phyloP scores from a whole-genome alignment of 768 basidiomycete genomes.

The Collybia sordida region DNA sequence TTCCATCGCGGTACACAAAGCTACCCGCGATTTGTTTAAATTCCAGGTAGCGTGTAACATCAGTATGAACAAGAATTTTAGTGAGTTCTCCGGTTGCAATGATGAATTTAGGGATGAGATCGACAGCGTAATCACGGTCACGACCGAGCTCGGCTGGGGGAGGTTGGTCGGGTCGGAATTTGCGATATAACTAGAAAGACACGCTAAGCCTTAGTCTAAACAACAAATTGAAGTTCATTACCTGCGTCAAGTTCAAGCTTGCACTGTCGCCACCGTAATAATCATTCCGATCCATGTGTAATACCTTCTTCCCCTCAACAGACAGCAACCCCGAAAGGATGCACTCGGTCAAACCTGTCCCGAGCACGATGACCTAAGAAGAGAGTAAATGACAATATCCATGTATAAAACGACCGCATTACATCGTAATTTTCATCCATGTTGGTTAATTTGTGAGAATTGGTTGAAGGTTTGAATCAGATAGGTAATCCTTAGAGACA shows the following conservation, averaged over 20 bases:
- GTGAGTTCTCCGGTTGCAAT: constrained; percentile 97
- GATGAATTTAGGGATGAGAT: constrained; percentile 99
- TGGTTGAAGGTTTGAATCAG: constrained; percentile 21
- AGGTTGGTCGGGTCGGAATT: constrained; percentile 80
- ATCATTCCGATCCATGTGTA: constrained; percentile 98
- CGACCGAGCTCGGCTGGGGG: constrained; percentile 87
- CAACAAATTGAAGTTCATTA: constrained; percentile 30
- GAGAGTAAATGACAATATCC: constrained; percentile 14
- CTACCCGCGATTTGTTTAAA: constrained; percentile 99
- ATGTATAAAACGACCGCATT: constrained; percentile 15
- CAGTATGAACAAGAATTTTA: constrained; percentile 97
- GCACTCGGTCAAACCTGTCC: constrained; percentile 97
- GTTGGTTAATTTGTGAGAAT: constrained; percentile 17
- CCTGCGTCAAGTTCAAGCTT: constrained; percentile 96
- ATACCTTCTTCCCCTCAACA: constrained; percentile 99
- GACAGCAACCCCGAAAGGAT: constrained; percentile 97
- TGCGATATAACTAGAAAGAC: constrained; percentile 80
- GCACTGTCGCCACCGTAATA: constrained; percentile 99
- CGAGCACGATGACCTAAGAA: constrained; percentile 81
- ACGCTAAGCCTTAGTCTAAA: background rate
- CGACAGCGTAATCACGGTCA: constrained; percentile 97
- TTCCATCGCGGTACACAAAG: constrained; percentile 96
- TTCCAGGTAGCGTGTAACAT: constrained; percentile 97
- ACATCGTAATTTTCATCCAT: constrained; percentile 99
- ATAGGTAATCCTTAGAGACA: constrained; percentile 3